Percentiles rank a stretch among this genome's conserved stretches.
Conservation (phyloP, 148 eudicot species). For the Salicornia ramosissima region DNA sequence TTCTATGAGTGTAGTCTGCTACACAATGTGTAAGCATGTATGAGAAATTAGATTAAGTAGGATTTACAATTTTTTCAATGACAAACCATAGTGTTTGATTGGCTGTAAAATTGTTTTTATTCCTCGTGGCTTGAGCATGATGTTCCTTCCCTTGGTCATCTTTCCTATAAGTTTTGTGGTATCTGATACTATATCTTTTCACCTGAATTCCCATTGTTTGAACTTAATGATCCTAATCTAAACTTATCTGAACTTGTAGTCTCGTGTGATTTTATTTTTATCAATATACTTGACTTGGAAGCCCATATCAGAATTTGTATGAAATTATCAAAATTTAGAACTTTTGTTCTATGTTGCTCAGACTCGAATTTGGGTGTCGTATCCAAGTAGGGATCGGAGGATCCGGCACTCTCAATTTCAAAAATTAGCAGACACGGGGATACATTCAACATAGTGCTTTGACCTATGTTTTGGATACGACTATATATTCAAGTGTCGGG, state of each 20-base stretch:
- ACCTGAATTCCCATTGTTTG: neutral
- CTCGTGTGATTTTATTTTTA: neutral
- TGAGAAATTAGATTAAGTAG: neutral
- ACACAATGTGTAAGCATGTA: conserved; percentile 1
- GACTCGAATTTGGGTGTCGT: no score
- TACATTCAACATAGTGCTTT: no score
- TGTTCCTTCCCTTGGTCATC: neutral
- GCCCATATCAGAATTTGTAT: neutral
- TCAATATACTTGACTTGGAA: no score
- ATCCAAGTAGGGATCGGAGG: no score
- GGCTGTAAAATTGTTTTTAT: neutral
- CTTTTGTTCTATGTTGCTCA: no score
- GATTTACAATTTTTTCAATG: neutral
- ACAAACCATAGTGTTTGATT: neutral
- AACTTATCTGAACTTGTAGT: neutral
- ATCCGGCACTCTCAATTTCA: no score
- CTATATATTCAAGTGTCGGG: no score
- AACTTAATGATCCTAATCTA: neutral
- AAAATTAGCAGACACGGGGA: no score
- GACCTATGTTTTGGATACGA: no score
- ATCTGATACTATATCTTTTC: neutral
- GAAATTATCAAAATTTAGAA: neutral
- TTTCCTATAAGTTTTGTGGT: neutral
- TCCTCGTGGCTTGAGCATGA: neutral
- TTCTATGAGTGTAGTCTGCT: neutral